Conservation (phyloP, 768 basidiomycete species). For the Leccinellum luteum region DNA sequence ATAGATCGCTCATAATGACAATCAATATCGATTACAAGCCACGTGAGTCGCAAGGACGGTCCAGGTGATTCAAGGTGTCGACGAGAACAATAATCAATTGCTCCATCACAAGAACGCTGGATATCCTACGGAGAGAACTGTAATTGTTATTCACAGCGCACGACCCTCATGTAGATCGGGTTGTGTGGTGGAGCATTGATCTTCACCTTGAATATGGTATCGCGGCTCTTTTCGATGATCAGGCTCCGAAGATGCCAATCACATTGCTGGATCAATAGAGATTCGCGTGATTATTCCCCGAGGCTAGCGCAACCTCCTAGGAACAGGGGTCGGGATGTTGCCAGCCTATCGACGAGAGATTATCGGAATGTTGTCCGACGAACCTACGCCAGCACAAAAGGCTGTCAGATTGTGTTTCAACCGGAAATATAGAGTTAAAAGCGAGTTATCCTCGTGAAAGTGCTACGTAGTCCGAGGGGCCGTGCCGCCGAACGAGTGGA, state of each 20-base stretch:
- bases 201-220: not conserved
- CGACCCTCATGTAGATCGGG: not conserved
- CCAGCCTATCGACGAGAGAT: not conserved
- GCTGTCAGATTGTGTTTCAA: not conserved
- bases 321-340: slow-evolving; percentile 4
- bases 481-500: not conserved
- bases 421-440: not conserved
- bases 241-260: slow-evolving; percentile 6
- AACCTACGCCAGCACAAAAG: not conserved
- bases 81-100: not conserved
- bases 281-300: slow-evolving; percentile 9
- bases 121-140: too few relatives aligned
- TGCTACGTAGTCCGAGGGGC: not conserved
- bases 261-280: not conserved
- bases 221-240: slow-evolving; percentile 1
- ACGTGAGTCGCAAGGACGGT: not conserved
- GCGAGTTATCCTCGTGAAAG: slow-evolving; percentile 7
- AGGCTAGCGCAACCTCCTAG: slow-evolving; percentile 1
- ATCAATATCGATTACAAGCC: not conserved
- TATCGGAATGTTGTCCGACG: not conserved
- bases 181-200: not conserved
- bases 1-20: not conserved
- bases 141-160: too few relatives aligned
- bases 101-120: too few relatives aligned
- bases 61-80: not conserved